Evolutionary conservation across 108 stramenopile species (phyloP), one percentile per base, ranked within the genome.

Genomic region (Skeletonema menzelii): DNA sequence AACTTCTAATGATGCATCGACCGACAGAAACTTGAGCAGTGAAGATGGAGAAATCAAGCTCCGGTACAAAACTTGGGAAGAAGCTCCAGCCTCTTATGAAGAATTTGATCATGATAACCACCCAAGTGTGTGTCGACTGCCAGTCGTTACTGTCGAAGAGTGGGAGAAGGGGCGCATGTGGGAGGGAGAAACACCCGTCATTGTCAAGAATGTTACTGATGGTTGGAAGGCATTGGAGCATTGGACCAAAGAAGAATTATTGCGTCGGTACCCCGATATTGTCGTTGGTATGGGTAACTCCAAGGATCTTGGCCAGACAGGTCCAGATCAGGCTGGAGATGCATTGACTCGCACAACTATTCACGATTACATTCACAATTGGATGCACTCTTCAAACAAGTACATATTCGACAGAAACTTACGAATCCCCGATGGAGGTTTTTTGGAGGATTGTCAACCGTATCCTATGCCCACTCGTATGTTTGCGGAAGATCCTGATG

Each of bases 101-200:
- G 79, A 80, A 38, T 80, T 80, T 35, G 72, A 69, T 37, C 79
- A 79, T 56, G 67, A 73, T 62, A 73, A 80, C 49, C 72, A 62
- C 20, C 72, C 72, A n/a, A 44, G 44, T 20, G 63, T 80, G 1
- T 80, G 79, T 56, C 59, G 72, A 11, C 15, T 80, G 5, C 72
- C 47, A 13, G 35, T 56, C 1, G 22, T 80, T 1, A 69, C 79
- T 8, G 79, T 73, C 1, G 72, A 73, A 27, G 79, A 80, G 37
- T 80, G 79, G 79, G 79, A 80, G 14, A 62, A 63, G 1, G 62
- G 60, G 0, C 26, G 59, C 28, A 69, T 73, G 63, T 80, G 79
- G 79, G 72, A 80, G 68, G 63, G 72, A 38, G 59, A 62, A 27
- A 65, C 73, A 24, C 79, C 79, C 2, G 79, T 80, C 7, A 69